These are phyloP conservation scores for Chytridium lagenaria DNA, from an alignment of 371 early-diverging fungal species.

Conservation along the genomic window DNA sequence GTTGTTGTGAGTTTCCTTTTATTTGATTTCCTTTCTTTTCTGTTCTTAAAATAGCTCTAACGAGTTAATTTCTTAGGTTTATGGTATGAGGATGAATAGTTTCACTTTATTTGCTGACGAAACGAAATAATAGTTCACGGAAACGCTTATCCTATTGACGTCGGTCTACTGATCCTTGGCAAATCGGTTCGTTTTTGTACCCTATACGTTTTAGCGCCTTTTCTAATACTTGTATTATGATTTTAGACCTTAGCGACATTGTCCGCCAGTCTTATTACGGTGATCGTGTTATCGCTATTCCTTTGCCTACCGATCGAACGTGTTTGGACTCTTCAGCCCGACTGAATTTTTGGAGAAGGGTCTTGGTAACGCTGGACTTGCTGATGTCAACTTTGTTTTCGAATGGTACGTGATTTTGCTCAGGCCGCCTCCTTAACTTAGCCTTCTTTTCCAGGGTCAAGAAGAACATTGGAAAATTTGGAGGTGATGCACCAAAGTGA, in stretches of 20 bases:
- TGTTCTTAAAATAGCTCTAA: too few species aligned
- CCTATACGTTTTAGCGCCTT: too few species aligned
- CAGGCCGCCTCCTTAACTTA: too few species aligned
- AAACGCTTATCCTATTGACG: neutral
- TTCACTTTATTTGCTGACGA: too few species aligned
- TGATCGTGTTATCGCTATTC: constrained; percentile 16
- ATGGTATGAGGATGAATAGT: too few species aligned
- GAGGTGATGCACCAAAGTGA: constrained; percentile 3
- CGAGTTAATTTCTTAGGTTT: too few species aligned
- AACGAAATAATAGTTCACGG: constrained; percentile 12
- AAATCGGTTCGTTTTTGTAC: neutral
- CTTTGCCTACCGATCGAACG: constrained; percentile 14
- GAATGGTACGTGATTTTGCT: constrained; percentile 15
- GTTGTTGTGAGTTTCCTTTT: constrained; percentile 5
- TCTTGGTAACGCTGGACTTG: neutral
- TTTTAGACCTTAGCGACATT: constrained; percentile 12
- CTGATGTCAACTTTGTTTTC: neutral
- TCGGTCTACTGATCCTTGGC: neutral
- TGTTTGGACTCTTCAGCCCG: constrained; percentile 5
- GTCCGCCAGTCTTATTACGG: neutral
- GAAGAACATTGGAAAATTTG: constrained; percentile 15
- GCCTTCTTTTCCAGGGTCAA: constrained; percentile 8
- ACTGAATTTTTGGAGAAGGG: neutral
- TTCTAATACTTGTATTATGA: too few species aligned
- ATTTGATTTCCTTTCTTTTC: too few species aligned